Evolutionary conservation across 768 basidiomycete species (phyloP), one percentile per base, ranked within the genome.

Genomic region (Agaricus blazei): DNA sequence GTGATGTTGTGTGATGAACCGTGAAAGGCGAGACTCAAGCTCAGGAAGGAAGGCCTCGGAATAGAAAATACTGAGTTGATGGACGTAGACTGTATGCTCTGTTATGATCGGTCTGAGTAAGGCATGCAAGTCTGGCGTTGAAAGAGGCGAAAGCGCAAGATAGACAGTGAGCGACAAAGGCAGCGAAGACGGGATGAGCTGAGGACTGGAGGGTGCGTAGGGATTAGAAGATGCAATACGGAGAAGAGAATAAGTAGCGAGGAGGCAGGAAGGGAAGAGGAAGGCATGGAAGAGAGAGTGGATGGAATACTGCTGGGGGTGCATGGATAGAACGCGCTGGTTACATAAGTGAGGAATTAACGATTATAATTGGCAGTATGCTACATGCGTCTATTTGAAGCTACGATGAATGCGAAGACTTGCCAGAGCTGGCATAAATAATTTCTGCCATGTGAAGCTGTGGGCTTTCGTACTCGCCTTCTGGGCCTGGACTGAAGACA

Each of bases 381-480:
- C 44, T 53, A 47, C 52, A 54, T 46, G 44, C 45, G 41, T 52
- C 51, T 52, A 52, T 34, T 42, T 28, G n/a, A 47, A 43, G 31
- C 54, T 56, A 56, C 31, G 48, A n/a, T 49, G 48, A 34, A 36
- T 44, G 42, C 24, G 36, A 27, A 7, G 41, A 31, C 14, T 77
- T 81, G 24, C 83, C 86, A 1, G 86, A 81, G 65, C 87, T 88
- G 51, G 77, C 84, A 64, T 87, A 85, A 66, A 82, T 68, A 47
- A 88, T 74, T 69, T 92, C 89, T 4, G 84, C 72, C 62, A 80
- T 77, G 12, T 78, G 80, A 26, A 89, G 65, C 48, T 75, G 72
- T 27, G 79, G 79, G 5, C 88, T 75, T 2, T 65, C 64, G 60
- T 90, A 89, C 54, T 61, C 61, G 8, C 68, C 72, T 64, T 78